These are phyloP conservation scores for Ustilago shanxiensis DNA, from an alignment of 1,284 basidiomycete species.

Conservation along the genomic window DNA sequence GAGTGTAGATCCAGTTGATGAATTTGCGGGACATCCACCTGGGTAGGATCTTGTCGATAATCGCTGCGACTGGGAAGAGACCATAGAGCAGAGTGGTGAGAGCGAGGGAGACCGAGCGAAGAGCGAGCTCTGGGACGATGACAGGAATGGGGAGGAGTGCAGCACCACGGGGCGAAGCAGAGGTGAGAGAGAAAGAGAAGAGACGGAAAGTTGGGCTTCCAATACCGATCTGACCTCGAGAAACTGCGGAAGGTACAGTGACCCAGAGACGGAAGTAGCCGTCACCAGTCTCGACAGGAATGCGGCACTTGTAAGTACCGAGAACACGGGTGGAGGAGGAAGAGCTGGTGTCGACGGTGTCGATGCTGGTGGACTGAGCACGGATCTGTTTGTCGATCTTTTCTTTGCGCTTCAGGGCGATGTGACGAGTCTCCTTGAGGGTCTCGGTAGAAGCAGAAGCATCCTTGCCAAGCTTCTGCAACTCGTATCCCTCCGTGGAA, in stretches of 20 bases:
- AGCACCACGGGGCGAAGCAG: slow-evolving; percentile 56
- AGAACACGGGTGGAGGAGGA: slow-evolving; percentile 33
- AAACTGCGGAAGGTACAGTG: slow-evolving; percentile 36
- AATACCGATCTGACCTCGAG: slow-evolving; percentile 22
- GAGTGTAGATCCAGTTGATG: slow-evolving; percentile 51
- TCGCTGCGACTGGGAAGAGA: slow-evolving; percentile 56
- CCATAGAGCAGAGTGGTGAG: slow-evolving; percentile 53
- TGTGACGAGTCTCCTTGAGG: slow-evolving; percentile 32
- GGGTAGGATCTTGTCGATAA: slow-evolving; percentile 59
- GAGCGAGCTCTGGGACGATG: slow-evolving; percentile 54
- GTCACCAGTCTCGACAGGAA: slow-evolving; percentile 56
- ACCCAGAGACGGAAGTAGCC: slow-evolving; percentile 60
- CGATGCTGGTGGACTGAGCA: slow-evolving; percentile 24
- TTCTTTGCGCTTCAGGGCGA: slow-evolving; percentile 35
- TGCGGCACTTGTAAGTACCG: slow-evolving; percentile 50
- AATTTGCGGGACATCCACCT: slow-evolving; percentile 43
- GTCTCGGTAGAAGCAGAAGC: slow-evolving; percentile 1
- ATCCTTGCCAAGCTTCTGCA: slow-evolving; percentile 32
- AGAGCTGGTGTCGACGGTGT: slow-evolving; percentile 25
- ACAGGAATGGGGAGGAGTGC: slow-evolving; percentile 57
- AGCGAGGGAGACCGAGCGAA: slow-evolving; percentile 48
- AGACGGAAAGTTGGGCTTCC: slow-evolving; percentile 57
- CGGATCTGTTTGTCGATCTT: slow-evolving; percentile 54
- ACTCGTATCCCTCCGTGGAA: slow-evolving; percentile 38
- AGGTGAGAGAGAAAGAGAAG: slow-evolving; percentile 57